Base-by-base conservation (phyloP, 306 rosid species). In the Psophocarpus tetragonolobus region DNA sequence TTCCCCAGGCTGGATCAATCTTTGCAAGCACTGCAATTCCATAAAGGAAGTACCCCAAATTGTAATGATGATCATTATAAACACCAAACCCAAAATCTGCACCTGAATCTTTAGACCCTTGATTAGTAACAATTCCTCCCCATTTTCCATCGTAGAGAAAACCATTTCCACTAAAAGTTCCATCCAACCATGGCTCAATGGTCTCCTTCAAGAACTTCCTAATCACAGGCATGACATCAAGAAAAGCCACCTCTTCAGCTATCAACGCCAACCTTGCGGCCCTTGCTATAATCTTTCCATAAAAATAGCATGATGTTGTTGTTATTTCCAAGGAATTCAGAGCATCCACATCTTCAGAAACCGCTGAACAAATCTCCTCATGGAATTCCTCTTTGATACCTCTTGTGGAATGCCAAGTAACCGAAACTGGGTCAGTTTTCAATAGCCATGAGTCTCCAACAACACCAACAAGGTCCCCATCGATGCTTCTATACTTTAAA, bases 51-150 rank as follows among this genome's bases (percentile, higher is more conserved):
- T 92, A 89, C 0, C 97, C 98, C 60, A 94, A 66, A 74, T 91
- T 85, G 54, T 70, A 92, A 87, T 92, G 97, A 53, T 94, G 98
- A 78, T 92, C 95, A 80, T 91, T 86, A 36, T 88, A 94, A 12
- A 92, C 39, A 71, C 97, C 95, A 56, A 94, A 94, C 38, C 97
- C 97, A 1, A 92, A 94, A 85, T 94, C 98, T 0, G 88, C 93
- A 0, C 77, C 78, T 4, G 93, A 67, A 75, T 84, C 91, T 6
- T 53, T n/a, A 33, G 90, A 77, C 13, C 98, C 97, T 86, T 89
- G 95, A 77, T 83, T 57, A 2, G 97, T 92, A 8, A 94, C 72
- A 79, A 94, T 80, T 11, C 98, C 98, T 48, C 97, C 91, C 98
- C 97, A 94, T 81, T 85, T 82, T 4, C 62, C 30, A 48, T 95